phyloP scores from a whole-genome alignment of 2,329 filamentous ascomycete genomes.

The Colletotrichum liriopes region DNA sequence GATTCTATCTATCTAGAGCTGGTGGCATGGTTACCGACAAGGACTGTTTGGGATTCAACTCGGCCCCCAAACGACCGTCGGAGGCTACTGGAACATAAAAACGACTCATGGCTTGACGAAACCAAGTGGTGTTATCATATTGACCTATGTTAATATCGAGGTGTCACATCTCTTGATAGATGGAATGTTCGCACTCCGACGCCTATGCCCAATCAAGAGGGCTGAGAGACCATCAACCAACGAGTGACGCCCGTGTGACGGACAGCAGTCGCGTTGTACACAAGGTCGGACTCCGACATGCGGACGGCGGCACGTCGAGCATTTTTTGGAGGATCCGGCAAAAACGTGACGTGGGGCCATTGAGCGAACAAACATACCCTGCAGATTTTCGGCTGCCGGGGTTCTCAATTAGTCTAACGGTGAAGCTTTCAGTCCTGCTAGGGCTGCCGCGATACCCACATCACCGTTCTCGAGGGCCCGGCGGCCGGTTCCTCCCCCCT shows the following conservation, averaged over 20 bases:
- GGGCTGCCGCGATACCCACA: constrained; percentile 38
- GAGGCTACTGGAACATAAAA: background rate
- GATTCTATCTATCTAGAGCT: background rate
- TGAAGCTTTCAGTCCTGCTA: constrained; percentile 28
- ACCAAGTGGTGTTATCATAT: background rate
- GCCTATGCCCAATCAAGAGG: constrained; percentile 2
- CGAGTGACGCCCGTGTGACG: background rate
- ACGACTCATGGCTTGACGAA: background rate
- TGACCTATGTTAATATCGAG: background rate
- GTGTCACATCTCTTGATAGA: constrained; percentile 1
- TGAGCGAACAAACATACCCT: constrained; percentile 33
- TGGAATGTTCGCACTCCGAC: constrained; percentile 2
- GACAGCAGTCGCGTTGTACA: background rate
- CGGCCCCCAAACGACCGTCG: background rate
- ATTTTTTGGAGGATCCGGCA: constrained; percentile 16
- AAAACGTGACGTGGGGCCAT: constrained; percentile 31
- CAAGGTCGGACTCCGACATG: background rate
- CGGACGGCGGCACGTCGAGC: constrained; percentile 17
- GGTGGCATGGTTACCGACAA: background rate
- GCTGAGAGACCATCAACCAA: background rate
- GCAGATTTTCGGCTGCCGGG: constrained; percentile 30
- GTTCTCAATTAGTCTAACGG: constrained; percentile 33
- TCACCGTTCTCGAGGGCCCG: constrained; percentile 22
- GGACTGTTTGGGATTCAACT: background rate
- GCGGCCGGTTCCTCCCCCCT: background rate